phyloP scores from a whole-genome alignment of 2,329 filamentous ascomycete species.

The Allantophomopsis cytisporea region DNA sequence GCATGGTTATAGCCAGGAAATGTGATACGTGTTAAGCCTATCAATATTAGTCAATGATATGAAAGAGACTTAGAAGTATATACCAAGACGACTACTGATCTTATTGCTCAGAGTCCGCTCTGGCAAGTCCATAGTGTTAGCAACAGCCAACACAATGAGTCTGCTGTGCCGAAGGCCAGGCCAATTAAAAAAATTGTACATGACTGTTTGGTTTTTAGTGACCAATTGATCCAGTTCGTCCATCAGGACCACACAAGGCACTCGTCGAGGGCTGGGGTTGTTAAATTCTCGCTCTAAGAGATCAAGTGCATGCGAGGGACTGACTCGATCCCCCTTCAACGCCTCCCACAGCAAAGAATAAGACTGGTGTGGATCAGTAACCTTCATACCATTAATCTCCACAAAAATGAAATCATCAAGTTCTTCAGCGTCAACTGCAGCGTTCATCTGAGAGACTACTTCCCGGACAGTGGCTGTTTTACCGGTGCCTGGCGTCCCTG shows the following conservation, averaged over 20 bases:
- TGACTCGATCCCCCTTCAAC: slow-evolving; percentile 83
- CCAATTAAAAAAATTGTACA: slow-evolving; percentile 99
- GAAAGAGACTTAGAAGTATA: slow-evolving; percentile 2
- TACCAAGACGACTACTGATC: slow-evolving; percentile 75
- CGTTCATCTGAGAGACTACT: slow-evolving; percentile 78
- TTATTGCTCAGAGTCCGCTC: slow-evolving; percentile 96
- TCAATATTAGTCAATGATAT: slow-evolving; percentile 2
- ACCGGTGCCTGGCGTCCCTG: slow-evolving; percentile 92
- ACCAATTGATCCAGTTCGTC: slow-evolving; percentile 96
- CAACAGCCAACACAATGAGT: slow-evolving; percentile 90
- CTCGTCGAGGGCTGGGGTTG: slow-evolving; percentile 76
- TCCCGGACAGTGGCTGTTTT: slow-evolving; percentile 97
- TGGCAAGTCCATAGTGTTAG: slow-evolving; percentile 97
- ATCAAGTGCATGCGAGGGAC: slow-evolving; percentile 80
- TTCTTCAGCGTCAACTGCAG: slow-evolving; percentile 78
- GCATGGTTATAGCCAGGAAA: slow-evolving; percentile 96
- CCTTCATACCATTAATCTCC: slow-evolving; percentile 99
- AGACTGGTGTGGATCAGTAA: slow-evolving; percentile 92
- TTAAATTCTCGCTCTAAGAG: slow-evolving; percentile 87
- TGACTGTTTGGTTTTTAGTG: slow-evolving; percentile 97
- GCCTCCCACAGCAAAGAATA: slow-evolving; percentile 95
- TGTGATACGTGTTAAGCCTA: slow-evolving; percentile 79
- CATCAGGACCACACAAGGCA: slow-evolving; percentile 96
- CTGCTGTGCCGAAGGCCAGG: slow-evolving; percentile 81
- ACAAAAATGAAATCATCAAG: slow-evolving; percentile 98